Percentiles rank a stretch among this genome's conserved stretches.
Evolutionary conservation across 2,329 filamentous ascomycete species (phyloP).

Genomic region (Alternaria conjuncta): DNA sequence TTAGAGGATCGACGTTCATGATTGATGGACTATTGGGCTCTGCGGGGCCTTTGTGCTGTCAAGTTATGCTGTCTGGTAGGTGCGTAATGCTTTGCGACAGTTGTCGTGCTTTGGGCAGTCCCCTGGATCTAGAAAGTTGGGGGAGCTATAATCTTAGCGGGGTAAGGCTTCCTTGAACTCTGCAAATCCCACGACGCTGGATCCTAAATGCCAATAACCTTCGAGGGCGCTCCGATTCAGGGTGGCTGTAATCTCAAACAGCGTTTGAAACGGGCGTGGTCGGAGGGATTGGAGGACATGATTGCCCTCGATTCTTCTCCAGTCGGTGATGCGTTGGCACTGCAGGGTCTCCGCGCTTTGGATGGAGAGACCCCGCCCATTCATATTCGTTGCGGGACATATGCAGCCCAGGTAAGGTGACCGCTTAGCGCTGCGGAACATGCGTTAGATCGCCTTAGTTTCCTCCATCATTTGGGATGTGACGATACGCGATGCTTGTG

Average conservation of each 20-base stretch:
- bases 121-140: constrained; percentile 1
- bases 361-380: constrained; percentile 20
- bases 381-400: constrained; percentile 12
- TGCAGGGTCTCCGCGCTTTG: constrained; percentile 24
- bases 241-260: constrained; percentile 27
- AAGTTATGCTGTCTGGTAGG: not conserved
- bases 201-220: not conserved
- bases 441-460: constrained; percentile 12
- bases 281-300: constrained; percentile 38
- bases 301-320: constrained; percentile 25
- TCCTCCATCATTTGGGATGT: not conserved
- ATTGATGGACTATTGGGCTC: not conserved
- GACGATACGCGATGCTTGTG: not conserved
- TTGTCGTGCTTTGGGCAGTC: not conserved
- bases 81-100: not conserved
- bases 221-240: constrained; percentile 16
- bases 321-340: constrained; percentile 47
- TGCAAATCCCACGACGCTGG: not conserved
- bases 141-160: constrained; percentile 3
- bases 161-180: not conserved
- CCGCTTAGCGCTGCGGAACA: constrained; percentile 23
- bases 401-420: constrained; percentile 27
- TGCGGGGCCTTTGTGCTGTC: not conserved
- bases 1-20: constrained; percentile 75
- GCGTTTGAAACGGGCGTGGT: constrained; percentile 38